A percentile compares a stretch with the other conserved stretches of the same genome.
Evolutionary conservation across 805 yeast genomes (phyloP).

Genomic region (Suhomyces sp.): DNA sequence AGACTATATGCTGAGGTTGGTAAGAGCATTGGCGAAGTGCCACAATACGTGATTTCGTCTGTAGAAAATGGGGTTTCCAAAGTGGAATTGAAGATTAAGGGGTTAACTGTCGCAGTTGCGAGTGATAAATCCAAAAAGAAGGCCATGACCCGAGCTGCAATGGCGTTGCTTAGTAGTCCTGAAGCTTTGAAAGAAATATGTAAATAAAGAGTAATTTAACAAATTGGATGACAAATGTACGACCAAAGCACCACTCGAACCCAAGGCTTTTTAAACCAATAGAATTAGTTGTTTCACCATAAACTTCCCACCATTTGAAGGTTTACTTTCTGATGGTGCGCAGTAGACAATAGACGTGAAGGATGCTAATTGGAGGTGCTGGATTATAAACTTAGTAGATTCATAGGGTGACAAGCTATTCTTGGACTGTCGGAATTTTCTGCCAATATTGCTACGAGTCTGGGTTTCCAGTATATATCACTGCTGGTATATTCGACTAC

Average conservation of each 20-base stretch:
- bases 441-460: neutral
- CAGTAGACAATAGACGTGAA: neutral
- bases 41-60: slow-evolving; percentile 25
- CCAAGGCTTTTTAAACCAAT: neutral
- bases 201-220: neutral
- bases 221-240: neutral
- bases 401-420: neutral
- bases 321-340: neutral
- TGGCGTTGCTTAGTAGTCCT: slow-evolving; percentile 28
- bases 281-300: neutral
- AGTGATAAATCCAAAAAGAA: slow-evolving; percentile 36
- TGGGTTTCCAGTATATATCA: neutral
- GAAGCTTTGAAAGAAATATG: slow-evolving; percentile 14
- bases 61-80: slow-evolving; percentile 6
- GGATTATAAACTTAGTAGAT: neutral
- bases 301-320: neutral
- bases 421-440: neutral
- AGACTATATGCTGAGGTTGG: slow-evolving; percentile 39
- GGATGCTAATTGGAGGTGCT: neutral
- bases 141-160: slow-evolving; percentile 42
- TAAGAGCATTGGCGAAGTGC: slow-evolving; percentile 30
- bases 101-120: slow-evolving; percentile 28
- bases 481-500: neutral
- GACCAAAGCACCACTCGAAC: neutral
- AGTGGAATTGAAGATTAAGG: slow-evolving; percentile 28